These are phyloP conservation scores for Phytopythium kandeliae DNA, from an alignment of 352 stramenopile species.

Conservation along the genomic window DNA sequence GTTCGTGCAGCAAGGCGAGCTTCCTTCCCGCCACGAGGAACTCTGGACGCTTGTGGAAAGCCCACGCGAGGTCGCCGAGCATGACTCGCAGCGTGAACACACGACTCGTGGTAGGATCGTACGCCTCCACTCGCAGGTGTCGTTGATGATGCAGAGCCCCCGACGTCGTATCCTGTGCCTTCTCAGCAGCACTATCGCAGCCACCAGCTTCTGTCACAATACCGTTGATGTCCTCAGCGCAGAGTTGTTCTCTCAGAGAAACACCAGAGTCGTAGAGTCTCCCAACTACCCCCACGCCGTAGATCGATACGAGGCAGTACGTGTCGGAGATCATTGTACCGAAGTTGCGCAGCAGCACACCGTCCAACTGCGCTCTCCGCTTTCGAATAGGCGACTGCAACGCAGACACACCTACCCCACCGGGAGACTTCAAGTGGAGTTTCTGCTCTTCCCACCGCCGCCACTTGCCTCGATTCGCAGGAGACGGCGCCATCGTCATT, in stretches of 20 bases:
- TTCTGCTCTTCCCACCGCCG: constrained; percentile 23
- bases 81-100: constrained; percentile 29
- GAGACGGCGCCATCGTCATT: constrained; percentile 33
- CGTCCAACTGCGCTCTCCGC: constrained; percentile 6
- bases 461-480: constrained; percentile 43
- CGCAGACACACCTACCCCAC: background rate
- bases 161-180: constrained; percentile 1
- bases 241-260: constrained; percentile 13
- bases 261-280: constrained; percentile 46
- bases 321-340: constrained; percentile 49
- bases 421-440: constrained; percentile 20
- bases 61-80: constrained; percentile 46
- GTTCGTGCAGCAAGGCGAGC: constrained; percentile 36
- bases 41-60: constrained; percentile 37
- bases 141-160: constrained; percentile 9
- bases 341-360: constrained; percentile 41
- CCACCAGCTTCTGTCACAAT: background rate
- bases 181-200: background rate
- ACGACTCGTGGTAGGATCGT: constrained; percentile 32
- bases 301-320: constrained; percentile 58
- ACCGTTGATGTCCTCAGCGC: background rate
- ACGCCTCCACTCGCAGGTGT: constrained; percentile 43
- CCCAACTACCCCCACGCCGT: constrained; percentile 49
- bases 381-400: constrained; percentile 1
- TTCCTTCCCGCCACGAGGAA: constrained; percentile 49